Base-by-base conservation (phyloP, 805 yeast genomes). In the Lipomyces yamanashiensis region DNA sequence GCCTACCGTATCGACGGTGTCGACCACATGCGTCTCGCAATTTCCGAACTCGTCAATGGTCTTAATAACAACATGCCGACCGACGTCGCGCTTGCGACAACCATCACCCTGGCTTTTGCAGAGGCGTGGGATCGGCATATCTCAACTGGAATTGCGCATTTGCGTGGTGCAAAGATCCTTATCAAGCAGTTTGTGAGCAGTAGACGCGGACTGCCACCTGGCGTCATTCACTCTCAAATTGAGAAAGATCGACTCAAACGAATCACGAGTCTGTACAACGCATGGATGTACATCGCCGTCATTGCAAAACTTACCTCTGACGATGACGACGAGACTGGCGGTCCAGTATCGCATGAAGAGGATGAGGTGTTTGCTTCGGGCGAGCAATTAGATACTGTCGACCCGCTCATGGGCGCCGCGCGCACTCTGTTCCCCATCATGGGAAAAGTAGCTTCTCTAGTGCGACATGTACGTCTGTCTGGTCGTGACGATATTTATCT, bases 71-170 rank as follows among this genome's bases (percentile, higher is more conserved):
- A 59, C 54, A 67, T 67, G 36, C 87, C 87, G 1, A 85, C 85
- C 10, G 89, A 86, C 66, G 85, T 87, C 12, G 90, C 90, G 0
- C 75, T 87, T 21, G 85, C 88, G 0, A 84, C 89, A 0, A 86
- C 90, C 64, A 72, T 87, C 61, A 83, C 85, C 21, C 75, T 87
- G 59, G 87, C 90, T 0, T 82, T 85, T 63, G 82, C 88, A 45
- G 90, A 87, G 71, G 80, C 87, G 0, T 87, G 90, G 90, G 87
- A 85, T 71, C 81, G 85, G 12, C 87, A 84, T 62, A 85, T 83
- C 4, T 81, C 88, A 2, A 84, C 88, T 28, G 90, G 90, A 12
- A 84, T 87, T 59, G 86, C 88, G 1, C 91, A 87, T 74, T 77
- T 87, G 62, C 84, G 82, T 70, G 90, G 90, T 37, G 90, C 90